Evolutionary conservation across 306 rosid genomes (phyloP), one percentile per base, ranked within the genome.

Genomic region (Gillenia trifoliata): DNA sequence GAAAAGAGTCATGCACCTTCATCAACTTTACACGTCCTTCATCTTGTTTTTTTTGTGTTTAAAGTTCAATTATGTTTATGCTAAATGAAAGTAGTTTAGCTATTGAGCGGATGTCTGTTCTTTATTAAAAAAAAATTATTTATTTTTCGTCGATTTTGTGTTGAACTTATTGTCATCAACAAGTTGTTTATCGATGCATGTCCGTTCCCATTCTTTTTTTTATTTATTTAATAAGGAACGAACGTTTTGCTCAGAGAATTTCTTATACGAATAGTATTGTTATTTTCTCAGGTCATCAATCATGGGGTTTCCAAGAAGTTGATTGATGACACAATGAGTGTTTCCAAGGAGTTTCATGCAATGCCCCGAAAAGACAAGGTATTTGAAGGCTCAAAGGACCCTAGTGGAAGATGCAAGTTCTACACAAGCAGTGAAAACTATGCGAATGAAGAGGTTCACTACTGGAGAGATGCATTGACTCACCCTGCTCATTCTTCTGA

Each of bases 401-500:
- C 89, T 1, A 77, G 78, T 25, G 72, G 79, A 78, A 87, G 78
- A 28, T 87, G 86, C 77, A 90, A n/a, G 73, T 40, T 90, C 11
- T 90, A 92, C 57, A 86, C 91, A 28, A 88, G 98, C 79, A 69
- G 86, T 71, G 86, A 90, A 70, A 88, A 88, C 82, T 78, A 81
- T 63, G 25, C 20, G 31, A 73, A 6, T 2, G 86, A 84, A 54
- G 63, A 68, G 0, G n/a, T 82, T 78, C 91, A 75, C 20, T 83
- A 41, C 70, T 92, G 98, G 98, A 88, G 88, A 66, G 96, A 92
- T 68, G 87, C 92, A 36, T 34, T 92, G 31, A 77, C 75, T 15
- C 92, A 87, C 59, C 85, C 87, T 49, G 87, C 89, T 79, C 89
- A 84, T 72, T 84, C 93, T 47, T 78, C 85, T 0, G 88, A 83